Evolutionary conservation across 2,329 filamentous ascomycete species (phyloP), one percentile per base, ranked within the genome.

Genomic region (Nemania sp.): DNA sequence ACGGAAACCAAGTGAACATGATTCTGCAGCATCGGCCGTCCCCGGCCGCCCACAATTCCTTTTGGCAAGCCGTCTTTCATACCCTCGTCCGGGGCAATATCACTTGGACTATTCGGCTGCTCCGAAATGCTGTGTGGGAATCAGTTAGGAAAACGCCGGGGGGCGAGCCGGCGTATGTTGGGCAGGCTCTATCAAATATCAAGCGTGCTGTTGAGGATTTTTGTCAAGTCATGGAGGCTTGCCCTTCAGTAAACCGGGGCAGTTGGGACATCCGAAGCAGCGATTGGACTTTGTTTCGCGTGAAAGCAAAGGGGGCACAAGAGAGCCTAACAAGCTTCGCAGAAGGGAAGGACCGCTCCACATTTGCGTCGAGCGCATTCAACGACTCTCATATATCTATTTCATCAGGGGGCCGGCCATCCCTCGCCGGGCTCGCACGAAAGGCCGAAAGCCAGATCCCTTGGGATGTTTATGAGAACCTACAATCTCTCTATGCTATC

Each of bases 391-490:
- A 64, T 28, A 74, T 68, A 46, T 68, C 62, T 26, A 65, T 62
- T 15, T 72, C 78, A 30, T 62, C 68, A 31, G 62, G 75, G 65
- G 68, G 78, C 65, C 63, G 77, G 66, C 65, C 80, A 67, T 73
- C 83, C 62, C 71, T 85, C 64, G 85, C 86, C 5, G 85, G 89
- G 48, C 70, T 88, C 79, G 73, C 88, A 72, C 69, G 90, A 75
- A 89, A 88, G 72, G 91, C 91, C 2, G 89, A 92, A 64, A 95
- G 90, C 66, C 86, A 87, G 62, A 87, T 97, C 28, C 93, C 92
- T 0, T 96, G 90, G 89, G 84, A 89, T 20, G 84, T 97, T 23
- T 97, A 96, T 69, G 88, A 96, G 67, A 91, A 88, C 62, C 75
- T 97, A 48, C 84, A 88, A 61, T 85, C 84, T 11, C 74, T 97